Conservation (phyloP, 2,329 filamentous ascomycete species). For the Intubia oerlemansii region DNA sequence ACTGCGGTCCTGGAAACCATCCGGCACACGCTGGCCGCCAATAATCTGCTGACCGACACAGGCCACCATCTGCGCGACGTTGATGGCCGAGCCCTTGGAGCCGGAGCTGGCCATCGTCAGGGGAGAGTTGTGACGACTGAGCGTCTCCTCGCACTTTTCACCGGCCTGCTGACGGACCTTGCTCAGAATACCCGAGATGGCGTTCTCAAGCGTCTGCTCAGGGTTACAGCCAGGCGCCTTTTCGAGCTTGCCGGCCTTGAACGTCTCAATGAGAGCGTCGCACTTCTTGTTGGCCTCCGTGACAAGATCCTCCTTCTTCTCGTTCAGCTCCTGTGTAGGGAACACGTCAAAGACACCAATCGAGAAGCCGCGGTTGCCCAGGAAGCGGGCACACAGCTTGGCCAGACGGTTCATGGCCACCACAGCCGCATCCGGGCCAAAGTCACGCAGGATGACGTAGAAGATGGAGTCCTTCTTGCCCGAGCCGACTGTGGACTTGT, state of each 20-base stretch:
- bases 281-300: conserved; percentile 59
- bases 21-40: conserved; percentile 71
- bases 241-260: conserved; percentile 59
- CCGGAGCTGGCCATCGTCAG: conserved; percentile 94
- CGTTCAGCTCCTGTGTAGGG: conserved; percentile 48
- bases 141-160: conserved; percentile 69
- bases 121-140: conserved; percentile 82
- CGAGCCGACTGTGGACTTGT: conserved; percentile 90
- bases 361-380: conserved; percentile 84
- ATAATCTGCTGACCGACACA: conserved; percentile 97
- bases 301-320: conserved; percentile 57
- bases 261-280: conserved; percentile 63
- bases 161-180: conserved; percentile 83
- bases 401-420: conserved; percentile 86
- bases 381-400: conserved; percentile 69
- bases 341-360: conserved; percentile 93
- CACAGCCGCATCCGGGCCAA: conserved; percentile 71
- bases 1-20: conserved; percentile 91
- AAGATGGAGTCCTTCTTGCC: conserved; percentile 98
- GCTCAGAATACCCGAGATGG: conserved; percentile 76
- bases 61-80: conserved; percentile 97
- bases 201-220: conserved; percentile 78
- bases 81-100: conserved; percentile 92
- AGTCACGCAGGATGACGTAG: conserved; percentile 90
- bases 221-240: conserved; percentile 80